These are phyloP conservation scores for Boletus huronensis DNA, from an alignment of 768 basidiomycete species.

Conservation along the genomic window DNA sequence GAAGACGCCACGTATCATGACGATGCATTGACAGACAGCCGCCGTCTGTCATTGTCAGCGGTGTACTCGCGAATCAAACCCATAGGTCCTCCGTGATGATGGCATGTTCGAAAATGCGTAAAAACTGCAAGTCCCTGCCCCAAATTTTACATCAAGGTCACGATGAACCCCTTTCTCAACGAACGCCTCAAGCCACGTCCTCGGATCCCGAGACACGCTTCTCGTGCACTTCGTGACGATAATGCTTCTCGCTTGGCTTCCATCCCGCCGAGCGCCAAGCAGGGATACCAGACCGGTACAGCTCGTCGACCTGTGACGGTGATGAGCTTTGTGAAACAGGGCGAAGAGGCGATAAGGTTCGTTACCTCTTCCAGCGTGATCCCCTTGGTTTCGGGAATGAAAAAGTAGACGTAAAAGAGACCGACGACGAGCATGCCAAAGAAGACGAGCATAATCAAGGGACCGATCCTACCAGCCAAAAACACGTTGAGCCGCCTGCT, in stretches of 20 bases:
- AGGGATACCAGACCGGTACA: constrained; percentile 63
- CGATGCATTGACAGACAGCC: not conserved
- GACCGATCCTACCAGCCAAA: constrained; percentile 50
- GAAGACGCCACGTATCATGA: not conserved
- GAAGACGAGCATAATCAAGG: constrained; percentile 73
- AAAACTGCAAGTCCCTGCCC: not conserved
- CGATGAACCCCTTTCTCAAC: not conserved
- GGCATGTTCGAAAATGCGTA: no score
- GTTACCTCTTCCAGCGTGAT: constrained; percentile 60
- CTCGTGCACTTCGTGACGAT: constrained; percentile 21
- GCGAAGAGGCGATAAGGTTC: not conserved
- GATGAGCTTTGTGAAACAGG: not conserved
- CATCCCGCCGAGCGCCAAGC: constrained; percentile 65
- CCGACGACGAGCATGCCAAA: constrained; percentile 70
- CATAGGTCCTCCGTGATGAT: not conserved
- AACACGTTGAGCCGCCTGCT: not conserved
- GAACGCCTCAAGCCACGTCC: constrained; percentile 4
- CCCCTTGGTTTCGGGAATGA: constrained; percentile 80
- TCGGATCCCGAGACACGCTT: constrained; percentile 24
- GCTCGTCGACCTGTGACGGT: constrained; percentile 56
- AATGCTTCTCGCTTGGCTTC: constrained; percentile 47
- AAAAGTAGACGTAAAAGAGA: constrained; percentile 67
- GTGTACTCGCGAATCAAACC: not conserved
- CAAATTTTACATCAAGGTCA: not conserved
- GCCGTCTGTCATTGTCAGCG: not conserved